A percentile compares a stretch with the other conserved stretches of the same genome.
These are phyloP conservation scores for Ceratobasidium sp. DNA, from an alignment of 1,284 basidiomycete species.

Conservation along the genomic window DNA sequence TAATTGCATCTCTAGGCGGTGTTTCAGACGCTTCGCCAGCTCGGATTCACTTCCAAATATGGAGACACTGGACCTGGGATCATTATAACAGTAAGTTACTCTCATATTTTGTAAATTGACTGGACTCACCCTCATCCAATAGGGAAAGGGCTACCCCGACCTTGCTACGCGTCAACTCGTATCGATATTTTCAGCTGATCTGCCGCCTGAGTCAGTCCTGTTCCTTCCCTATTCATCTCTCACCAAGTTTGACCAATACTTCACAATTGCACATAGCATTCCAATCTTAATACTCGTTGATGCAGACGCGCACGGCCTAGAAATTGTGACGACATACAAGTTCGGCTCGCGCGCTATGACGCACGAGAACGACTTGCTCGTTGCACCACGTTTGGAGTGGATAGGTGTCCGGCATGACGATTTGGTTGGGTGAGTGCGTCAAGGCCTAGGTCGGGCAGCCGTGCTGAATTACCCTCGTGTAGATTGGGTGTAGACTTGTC, in stretches of 20 bases:
- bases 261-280: conserved; percentile 59
- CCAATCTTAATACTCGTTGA: conserved; percentile 85
- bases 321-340: conserved; percentile 87
- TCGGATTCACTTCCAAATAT: conserved; percentile 62
- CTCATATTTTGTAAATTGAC: background rate
- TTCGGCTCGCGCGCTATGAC: conserved; percentile 70
- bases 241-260: background rate
- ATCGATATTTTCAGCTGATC: conserved; percentile 70
- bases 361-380: conserved; percentile 72
- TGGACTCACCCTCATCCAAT: conserved; percentile 19
- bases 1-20: conserved; percentile 69
- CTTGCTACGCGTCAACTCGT: conserved; percentile 86
- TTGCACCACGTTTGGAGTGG: conserved; percentile 76
- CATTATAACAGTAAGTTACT: conserved; percentile 70
- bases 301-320: conserved; percentile 88
- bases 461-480: background rate
- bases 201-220: conserved; percentile 62
- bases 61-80: conserved; percentile 67
- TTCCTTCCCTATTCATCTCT: background rate
- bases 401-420: conserved; percentile 80
- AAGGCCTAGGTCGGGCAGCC: background rate
- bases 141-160: conserved; percentile 97
- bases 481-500: conserved; percentile 17
- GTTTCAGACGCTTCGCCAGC: conserved; percentile 80
- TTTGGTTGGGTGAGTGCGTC: conserved; percentile 61